Evolutionary conservation across 2,329 filamentous ascomycete species (phyloP).

Genomic region (Beauveria sp.): DNA sequence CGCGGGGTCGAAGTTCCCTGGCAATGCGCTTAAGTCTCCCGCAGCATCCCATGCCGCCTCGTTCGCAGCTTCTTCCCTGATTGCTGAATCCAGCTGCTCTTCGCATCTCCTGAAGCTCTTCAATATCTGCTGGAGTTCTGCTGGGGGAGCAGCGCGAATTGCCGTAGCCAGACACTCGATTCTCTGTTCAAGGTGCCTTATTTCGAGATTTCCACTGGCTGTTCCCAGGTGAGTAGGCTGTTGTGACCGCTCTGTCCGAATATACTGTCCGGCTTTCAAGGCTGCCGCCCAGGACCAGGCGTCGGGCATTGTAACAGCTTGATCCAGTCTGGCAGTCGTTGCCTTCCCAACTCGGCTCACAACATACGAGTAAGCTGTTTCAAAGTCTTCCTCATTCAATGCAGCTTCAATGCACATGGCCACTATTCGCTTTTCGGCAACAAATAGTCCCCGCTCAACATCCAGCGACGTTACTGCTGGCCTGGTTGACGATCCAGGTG

Average conservation of each 20-base stretch:
- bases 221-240: constrained; percentile 54
- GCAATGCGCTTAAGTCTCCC: constrained; percentile 51
- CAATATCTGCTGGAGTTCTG: constrained; percentile 66
- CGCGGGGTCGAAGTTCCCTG: constrained; percentile 42
- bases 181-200: constrained; percentile 70
- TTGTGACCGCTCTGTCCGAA: constrained; percentile 44
- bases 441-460: constrained; percentile 21
- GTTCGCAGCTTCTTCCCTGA: constrained; percentile 58
- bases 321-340: constrained; percentile 12
- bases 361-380: constrained; percentile 80
- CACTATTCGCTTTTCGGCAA: constrained; percentile 59
- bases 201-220: constrained; percentile 49
- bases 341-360: constrained; percentile 54
- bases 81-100: constrained; percentile 61
- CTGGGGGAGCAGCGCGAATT: constrained; percentile 62
- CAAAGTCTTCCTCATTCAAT: constrained; percentile 69
- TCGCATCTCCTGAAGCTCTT: constrained; percentile 70
- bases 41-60: constrained; percentile 65
- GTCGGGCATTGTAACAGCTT: constrained; percentile 54
- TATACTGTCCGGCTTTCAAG: constrained; percentile 68
- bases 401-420: constrained; percentile 77
- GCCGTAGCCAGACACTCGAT: constrained; percentile 74
- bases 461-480: background rate
- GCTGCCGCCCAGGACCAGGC: constrained; percentile 74
- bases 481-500: background rate